Base-by-base conservation (phyloP, 2,329 filamentous ascomycete genomes). In the Dothideomycetes sp. region DNA sequence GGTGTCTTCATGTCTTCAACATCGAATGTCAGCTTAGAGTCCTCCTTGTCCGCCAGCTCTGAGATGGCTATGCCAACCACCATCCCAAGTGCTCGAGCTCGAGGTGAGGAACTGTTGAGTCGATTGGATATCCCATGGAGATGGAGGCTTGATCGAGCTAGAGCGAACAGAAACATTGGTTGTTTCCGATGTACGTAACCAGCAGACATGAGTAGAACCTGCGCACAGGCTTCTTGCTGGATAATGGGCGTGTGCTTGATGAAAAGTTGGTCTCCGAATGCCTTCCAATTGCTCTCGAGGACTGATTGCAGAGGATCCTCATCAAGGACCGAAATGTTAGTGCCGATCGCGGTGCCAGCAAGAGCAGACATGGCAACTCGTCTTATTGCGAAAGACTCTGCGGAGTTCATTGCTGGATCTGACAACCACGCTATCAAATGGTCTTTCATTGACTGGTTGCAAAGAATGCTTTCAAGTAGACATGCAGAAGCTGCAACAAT, bases 191-290 rank as follows among this genome's bases (percentile, higher is more conserved):
- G 70, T 1, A 94, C 66, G 53, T 86, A 87, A 8, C 87, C 85
- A 10, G 84, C 81, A 34, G 75, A 70, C 3, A 96, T 67, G 1
- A 94, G 73, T 3, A 95, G 63, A 5, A 83, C 71, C 59, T 96
- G 85, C 2, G 84, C 75, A 54, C 88, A 81, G 18, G 79, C 86
- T 72, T 96, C 85, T 70, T 98, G 91, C 52, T 88, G 83, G 30
- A 91, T 55, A n/a, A 83, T 75, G 4, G 88, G 80, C 0, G 82
- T 76, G 59, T 96, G 87, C 42, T 77, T 83, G 49, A 96, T 86
- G 52, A 87, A 94, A 9, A 96, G 66, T 36, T 82, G 77, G 51
- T 95, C 88, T 1, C 85, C 84, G 57, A 96, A 94, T 36, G 81
- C 75, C 30, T 66, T 67, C 36, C 94, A 64, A 36, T 71, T 75